Conservation (phyloP, 345 rosid species). For the Eucalyptus victrix region DNA sequence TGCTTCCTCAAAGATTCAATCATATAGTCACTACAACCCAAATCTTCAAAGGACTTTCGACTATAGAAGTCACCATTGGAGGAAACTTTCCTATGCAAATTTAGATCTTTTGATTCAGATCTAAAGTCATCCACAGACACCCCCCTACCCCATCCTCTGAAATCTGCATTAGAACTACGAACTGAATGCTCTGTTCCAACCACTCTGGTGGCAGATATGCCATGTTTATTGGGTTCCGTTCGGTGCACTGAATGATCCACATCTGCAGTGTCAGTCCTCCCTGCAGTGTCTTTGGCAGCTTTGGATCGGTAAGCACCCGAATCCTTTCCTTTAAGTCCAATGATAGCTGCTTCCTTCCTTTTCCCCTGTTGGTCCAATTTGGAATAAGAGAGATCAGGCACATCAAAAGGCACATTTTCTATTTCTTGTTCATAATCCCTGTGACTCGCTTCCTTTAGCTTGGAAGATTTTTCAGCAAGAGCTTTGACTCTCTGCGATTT, state of each 20-base stretch:
- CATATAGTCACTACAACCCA: slow-evolving; percentile 67
- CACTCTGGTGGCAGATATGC: slow-evolving; percentile 1
- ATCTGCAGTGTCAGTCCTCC: neutral
- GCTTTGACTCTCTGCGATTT: slow-evolving; percentile 52
- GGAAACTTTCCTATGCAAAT: slow-evolving; percentile 6
- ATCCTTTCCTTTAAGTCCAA: neutral
- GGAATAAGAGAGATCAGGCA: neutral
- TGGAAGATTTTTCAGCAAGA: slow-evolving; percentile 31
- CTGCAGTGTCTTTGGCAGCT: neutral
- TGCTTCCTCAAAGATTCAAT: slow-evolving; percentile 55
- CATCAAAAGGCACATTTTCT: neutral
- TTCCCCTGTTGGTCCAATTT: slow-evolving; percentile 7
- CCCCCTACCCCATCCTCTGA: slow-evolving; percentile 43
- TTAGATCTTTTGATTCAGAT: slow-evolving; percentile 7
- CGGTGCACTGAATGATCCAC: neutral
- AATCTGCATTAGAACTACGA: slow-evolving; percentile 24
- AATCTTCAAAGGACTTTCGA: slow-evolving; percentile 47
- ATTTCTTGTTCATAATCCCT: neutral
- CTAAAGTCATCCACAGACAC: neutral
- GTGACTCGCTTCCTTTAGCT: slow-evolving; percentile 10
- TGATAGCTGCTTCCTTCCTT: slow-evolving; percentile 4
- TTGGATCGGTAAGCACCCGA: neutral
- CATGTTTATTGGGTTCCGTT: neutral
- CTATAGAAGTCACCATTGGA: slow-evolving; percentile 53
- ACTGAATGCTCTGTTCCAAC: slow-evolving; percentile 8